These are phyloP conservation scores for Diaporthe sp. DNA, from an alignment of 2,329 filamentous ascomycete genomes.

Conservation along the genomic window DNA sequence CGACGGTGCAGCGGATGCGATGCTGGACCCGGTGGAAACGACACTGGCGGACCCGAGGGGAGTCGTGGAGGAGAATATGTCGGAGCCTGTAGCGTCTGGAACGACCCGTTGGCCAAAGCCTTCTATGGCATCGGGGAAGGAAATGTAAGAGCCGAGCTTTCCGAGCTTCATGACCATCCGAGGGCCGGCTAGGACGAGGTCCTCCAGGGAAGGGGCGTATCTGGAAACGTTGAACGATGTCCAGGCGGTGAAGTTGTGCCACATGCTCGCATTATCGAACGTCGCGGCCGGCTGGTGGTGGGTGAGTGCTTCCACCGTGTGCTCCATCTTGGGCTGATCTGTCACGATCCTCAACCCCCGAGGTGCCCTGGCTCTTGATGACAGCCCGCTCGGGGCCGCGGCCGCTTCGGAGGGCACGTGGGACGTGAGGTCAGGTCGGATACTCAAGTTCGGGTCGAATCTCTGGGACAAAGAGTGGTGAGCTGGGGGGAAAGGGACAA, in stretches of 20 bases:
- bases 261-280: constrained; percentile 60
- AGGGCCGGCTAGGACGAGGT: constrained; percentile 78
- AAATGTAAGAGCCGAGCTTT: constrained; percentile 74
- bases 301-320: constrained; percentile 35
- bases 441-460: background rate
- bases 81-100: constrained; percentile 68
- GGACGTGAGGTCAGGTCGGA: constrained; percentile 9
- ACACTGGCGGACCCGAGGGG: constrained; percentile 65
- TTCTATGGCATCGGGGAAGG: constrained; percentile 72
- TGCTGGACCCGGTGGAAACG: constrained; percentile 61
- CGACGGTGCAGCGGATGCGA: constrained; percentile 56
- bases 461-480: background rate
- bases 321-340: constrained; percentile 38
- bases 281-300: constrained; percentile 45
- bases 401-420: constrained; percentile 26
- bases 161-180: constrained; percentile 78
- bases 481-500: background rate
- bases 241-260: constrained; percentile 70
- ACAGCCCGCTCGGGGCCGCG: constrained; percentile 31
- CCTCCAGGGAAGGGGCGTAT: constrained; percentile 75
- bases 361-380: constrained; percentile 18
- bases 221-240: constrained; percentile 69
- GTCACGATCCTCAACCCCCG: constrained; percentile 3
- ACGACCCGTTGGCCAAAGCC: constrained; percentile 72
- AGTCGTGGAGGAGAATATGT: constrained; percentile 49